Evolutionary conservation across 768 basidiomycete species (phyloP).

Genomic region (Phylloporus scabripes): DNA sequence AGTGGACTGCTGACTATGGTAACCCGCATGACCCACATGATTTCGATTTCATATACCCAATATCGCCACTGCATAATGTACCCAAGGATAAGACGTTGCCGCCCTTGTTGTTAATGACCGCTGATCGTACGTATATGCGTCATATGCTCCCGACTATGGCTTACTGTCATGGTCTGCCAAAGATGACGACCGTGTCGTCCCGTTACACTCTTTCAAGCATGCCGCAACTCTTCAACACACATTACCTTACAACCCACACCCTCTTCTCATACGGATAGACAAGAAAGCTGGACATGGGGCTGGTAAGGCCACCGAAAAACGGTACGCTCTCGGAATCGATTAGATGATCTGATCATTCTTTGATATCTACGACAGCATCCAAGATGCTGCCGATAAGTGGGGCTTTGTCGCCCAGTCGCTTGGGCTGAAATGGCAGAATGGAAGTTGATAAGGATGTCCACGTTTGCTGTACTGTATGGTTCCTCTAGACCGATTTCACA

Average conservation of each 20-base stretch:
- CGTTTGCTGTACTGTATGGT: background rate
- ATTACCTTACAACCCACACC: slow-evolving; percentile 60
- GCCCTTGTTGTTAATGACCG: slow-evolving; percentile 72
- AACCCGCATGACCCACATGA: slow-evolving; percentile 67
- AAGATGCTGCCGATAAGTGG: slow-evolving; percentile 73
- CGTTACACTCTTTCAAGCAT: slow-evolving; percentile 80
- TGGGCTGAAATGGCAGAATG: slow-evolving; percentile 39
- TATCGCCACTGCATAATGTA: slow-evolving; percentile 81
- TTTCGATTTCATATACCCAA: slow-evolving; percentile 79
- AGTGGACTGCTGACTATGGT: slow-evolving; percentile 80
- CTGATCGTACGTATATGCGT: slow-evolving; percentile 56
- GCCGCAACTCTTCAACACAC: slow-evolving; percentile 72
- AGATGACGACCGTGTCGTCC: slow-evolving; percentile 88
- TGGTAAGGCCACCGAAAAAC: slow-evolving; percentile 70
- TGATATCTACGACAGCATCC: slow-evolving; percentile 44
- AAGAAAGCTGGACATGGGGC: slow-evolving; percentile 78
- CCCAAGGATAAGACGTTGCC: slow-evolving; percentile 55
- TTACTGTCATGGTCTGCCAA: slow-evolving; percentile 2
- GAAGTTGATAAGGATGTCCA: slow-evolving; percentile 5
- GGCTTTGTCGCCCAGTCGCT: slow-evolving; percentile 67
- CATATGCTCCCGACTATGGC: background rate
- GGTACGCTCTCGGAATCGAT: slow-evolving; percentile 30
- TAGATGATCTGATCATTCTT: slow-evolving; percentile 12
- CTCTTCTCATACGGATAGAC: slow-evolving; percentile 71
- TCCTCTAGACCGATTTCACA: background rate